These are phyloP conservation scores for Auxenochlorella pyrenoidosa DNA, from an alignment of 139 green algal species.

Conservation along the genomic window DNA sequence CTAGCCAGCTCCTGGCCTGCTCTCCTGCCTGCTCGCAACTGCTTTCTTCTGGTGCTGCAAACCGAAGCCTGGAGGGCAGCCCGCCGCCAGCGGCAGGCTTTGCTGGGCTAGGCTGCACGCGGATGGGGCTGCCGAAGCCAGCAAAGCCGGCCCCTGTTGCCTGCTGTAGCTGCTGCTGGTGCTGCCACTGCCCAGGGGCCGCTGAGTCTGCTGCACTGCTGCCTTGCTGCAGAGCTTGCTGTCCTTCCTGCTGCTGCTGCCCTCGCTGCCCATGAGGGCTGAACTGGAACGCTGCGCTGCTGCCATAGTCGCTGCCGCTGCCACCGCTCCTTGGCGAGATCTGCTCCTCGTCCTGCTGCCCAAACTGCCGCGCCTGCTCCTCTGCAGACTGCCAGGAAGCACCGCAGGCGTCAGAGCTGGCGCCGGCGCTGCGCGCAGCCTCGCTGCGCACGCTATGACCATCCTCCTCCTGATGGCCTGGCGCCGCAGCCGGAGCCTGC, in stretches of 20 bases:
- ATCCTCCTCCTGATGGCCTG: neutral
- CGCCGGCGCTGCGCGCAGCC: neutral
- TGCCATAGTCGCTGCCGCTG: neutral
- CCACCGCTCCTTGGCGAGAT: neutral
- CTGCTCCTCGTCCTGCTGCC: neutral
- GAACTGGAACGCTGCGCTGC: neutral
- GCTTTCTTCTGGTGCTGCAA: neutral
- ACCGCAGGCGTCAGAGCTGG: neutral
- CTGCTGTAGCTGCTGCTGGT: neutral
- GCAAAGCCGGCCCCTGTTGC: neutral
- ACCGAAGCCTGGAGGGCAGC: neutral
- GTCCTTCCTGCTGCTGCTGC: neutral
- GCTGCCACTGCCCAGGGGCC: neutral
- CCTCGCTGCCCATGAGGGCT: neutral
- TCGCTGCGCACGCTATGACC: neutral
- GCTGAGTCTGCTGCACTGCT: neutral
- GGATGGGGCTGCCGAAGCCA: slow-evolving; percentile 25
- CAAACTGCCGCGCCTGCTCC: neutral
- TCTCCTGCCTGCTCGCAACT: neutral
- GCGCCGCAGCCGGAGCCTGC: no score
- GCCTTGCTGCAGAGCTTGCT: neutral
- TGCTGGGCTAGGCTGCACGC: slow-evolving; percentile 14
- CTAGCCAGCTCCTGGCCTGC: neutral
- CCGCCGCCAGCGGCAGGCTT: neutral
- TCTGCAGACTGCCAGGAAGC: neutral